Conservation (phyloP, 257 asterid genomes). For the Avicennia marina region DNA sequence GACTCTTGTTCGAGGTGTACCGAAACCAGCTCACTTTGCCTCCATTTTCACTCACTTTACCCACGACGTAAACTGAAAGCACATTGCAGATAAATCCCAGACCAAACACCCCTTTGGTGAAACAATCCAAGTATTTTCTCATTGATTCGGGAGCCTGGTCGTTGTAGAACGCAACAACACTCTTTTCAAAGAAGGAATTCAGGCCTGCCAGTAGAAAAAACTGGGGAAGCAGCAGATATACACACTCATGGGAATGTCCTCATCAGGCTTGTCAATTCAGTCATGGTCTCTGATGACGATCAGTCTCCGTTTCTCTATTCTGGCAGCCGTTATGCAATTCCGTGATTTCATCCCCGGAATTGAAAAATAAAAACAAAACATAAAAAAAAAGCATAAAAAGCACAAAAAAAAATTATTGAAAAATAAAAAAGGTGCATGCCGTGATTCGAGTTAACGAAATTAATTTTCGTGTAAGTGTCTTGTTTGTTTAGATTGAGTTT, state of each 20-base stretch:
- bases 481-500: too few relatives aligned
- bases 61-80: slow-evolving; percentile 30
- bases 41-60: slow-evolving; percentile 21
- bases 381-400: too few relatives aligned
- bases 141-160: slow-evolving; percentile 27
- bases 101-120: slow-evolving; percentile 35
- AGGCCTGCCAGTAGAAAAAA: slow-evolving; percentile 41
- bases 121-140: slow-evolving; percentile 19
- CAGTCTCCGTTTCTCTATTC: slow-evolving; percentile 19
- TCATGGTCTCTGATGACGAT: slow-evolving; percentile 17
- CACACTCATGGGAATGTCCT: slow-evolving; percentile 21
- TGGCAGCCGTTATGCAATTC: slow-evolving; percentile 33
- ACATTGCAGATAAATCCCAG: slow-evolving; percentile 41
- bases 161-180: slow-evolving; percentile 19
- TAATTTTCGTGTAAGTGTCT: too few relatives aligned
- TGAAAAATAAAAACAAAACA: too few relatives aligned
- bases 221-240: slow-evolving; percentile 37
- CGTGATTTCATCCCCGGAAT: too few relatives aligned
- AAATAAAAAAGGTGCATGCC: too few relatives aligned
- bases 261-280: slow-evolving; percentile 19
- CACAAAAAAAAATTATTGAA: too few relatives aligned
- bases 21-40: slow-evolving; percentile 42
- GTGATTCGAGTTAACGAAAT: too few relatives aligned
- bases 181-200: slow-evolving; percentile 28
- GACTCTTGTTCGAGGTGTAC: slow-evolving; percentile 36